Conservation (phyloP, 2,329 filamentous ascomycete genomes). For the Salinomyces thailandicus region DNA sequence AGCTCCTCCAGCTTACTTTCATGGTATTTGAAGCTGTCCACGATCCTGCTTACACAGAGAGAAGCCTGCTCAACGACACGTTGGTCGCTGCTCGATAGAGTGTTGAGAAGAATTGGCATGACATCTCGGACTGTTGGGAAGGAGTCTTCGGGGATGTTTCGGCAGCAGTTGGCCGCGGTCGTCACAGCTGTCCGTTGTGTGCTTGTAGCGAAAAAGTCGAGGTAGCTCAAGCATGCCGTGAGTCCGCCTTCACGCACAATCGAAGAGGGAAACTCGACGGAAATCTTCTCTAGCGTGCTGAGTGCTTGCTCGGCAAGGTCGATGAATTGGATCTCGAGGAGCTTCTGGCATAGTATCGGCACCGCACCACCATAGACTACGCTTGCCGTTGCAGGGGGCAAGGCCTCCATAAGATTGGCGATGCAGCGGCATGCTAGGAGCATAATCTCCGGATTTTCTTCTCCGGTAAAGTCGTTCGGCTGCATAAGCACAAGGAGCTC, state of each 20-base stretch:
- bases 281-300: slow-evolving; percentile 95
- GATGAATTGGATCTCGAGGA: slow-evolving; percentile 93
- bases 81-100: slow-evolving; percentile 84
- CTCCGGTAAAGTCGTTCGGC: slow-evolving; percentile 64
- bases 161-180: slow-evolving; percentile 94
- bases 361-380: slow-evolving; percentile 97
- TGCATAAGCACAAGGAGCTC: slow-evolving; percentile 90
- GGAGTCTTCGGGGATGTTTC: slow-evolving; percentile 88
- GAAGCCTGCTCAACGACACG: slow-evolving; percentile 95
- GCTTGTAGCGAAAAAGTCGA: slow-evolving; percentile 96
- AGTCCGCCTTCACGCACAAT: slow-evolving; percentile 94
- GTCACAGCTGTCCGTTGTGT: slow-evolving; percentile 95
- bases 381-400: slow-evolving; percentile 84
- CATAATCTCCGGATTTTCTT: slow-evolving; percentile 96
- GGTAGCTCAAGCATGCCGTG: slow-evolving; percentile 87
- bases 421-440: slow-evolving; percentile 89
- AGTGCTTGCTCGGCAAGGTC: slow-evolving; percentile 94
- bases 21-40: slow-evolving; percentile 91
- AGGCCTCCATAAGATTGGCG: slow-evolving; percentile 93
- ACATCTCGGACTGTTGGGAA: slow-evolving; percentile 87
- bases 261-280: slow-evolving; percentile 83
- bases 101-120: slow-evolving; percentile 89
- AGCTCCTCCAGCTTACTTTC: slow-evolving; percentile 83
- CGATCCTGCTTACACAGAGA: slow-evolving; percentile 86
- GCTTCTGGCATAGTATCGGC: slow-evolving; percentile 84